Base-by-base conservation (phyloP, 164 flowering plant genomes). In the Nymphaea colorata region DNA sequence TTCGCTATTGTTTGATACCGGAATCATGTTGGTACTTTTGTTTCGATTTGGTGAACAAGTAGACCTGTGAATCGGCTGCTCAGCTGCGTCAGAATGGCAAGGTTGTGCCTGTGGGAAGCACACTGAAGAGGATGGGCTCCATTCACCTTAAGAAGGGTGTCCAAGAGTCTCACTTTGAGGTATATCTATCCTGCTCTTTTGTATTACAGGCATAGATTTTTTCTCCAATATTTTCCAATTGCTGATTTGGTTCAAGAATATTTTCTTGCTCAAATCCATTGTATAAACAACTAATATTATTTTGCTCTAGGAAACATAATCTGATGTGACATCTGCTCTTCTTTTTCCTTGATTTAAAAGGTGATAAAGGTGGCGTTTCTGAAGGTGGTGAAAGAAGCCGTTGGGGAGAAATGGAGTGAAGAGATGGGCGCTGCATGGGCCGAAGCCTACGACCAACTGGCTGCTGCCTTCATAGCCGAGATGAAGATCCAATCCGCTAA, bases 301-400 rank as follows among this genome's bases (percentile, higher is more conserved):
- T 25, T 25, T 25, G 36, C 36, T 25, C 36, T 25, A 25, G 1
- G 36, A 25, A 25, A 25, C 36, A 25, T 25, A 25, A 25, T 25
- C 0, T 25, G 36, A 25, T 25, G 36, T 25, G 36, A 25, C 36
- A 25, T 25, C 36, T 25, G 36, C 36, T 25, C 36, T 25, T 25
- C 36, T 25, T 25, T 1, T 25, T 25, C 36, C 36, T 25, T 25
- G 36, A 51, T 67, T 51, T 10, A 51, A 51, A 51, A 86, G 90
- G 86, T 89, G 47, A 89, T 87, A 70, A 89, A 85, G 71, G 81
- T 81, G 62, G 96, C 96, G 6, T 68, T 89, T 41, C 45, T 89
- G 68, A 79, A 79, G 72, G 85, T 90, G 16, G 68, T 89, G 0
- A 69, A 77, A 64, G 89, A 78, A 25, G 89, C 72, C 6, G 42